A percentile compares a stretch with the other conserved stretches of the same genome.
phyloP scores from a whole-genome alignment of 192 early-diverging fungal species.

The Linnemannia exigua region DNA sequence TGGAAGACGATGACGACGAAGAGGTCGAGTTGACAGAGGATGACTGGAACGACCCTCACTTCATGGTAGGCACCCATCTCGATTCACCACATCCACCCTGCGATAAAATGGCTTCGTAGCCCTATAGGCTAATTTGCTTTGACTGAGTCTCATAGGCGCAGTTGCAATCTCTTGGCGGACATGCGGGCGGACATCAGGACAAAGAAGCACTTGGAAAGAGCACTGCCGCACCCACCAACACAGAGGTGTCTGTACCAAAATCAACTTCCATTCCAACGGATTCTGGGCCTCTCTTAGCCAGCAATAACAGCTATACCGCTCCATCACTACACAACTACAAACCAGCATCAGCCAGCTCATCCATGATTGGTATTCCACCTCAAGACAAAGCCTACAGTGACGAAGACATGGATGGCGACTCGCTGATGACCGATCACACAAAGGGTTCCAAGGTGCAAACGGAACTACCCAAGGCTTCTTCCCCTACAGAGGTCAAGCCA shows the following conservation, averaged over 20 bases:
- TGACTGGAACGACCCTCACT: constrained; percentile 83
- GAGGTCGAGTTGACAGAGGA: constrained; percentile 79
- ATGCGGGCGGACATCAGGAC: constrained; percentile 25
- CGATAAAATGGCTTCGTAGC: neutral
- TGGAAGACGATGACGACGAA: constrained; percentile 64
- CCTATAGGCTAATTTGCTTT: neutral
- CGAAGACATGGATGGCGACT: constrained; percentile 31
- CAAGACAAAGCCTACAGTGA: constrained; percentile 27
- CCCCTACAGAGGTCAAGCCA: constrained; percentile 31
- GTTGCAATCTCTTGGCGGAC: constrained; percentile 49
- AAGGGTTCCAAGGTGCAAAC: neutral
- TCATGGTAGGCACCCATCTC: constrained; percentile 69
- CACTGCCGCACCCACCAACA: neutral
- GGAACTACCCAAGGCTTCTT: constrained; percentile 22
- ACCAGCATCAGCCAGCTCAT: constrained; percentile 26
- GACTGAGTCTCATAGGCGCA: constrained; percentile 19
- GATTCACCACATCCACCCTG: neutral
- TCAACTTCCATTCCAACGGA: constrained; percentile 10
- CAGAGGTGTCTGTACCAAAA: neutral
- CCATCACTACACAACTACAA: neutral
- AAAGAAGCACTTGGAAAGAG: neutral
- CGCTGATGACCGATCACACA: constrained; percentile 8
- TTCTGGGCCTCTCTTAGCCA: constrained; percentile 4
- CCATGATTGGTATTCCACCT: constrained; percentile 53
- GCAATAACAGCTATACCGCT: neutral